phyloP scores from a whole-genome alignment of 1,284 basidiomycete species.

The Ceratobasidium theobromae region DNA sequence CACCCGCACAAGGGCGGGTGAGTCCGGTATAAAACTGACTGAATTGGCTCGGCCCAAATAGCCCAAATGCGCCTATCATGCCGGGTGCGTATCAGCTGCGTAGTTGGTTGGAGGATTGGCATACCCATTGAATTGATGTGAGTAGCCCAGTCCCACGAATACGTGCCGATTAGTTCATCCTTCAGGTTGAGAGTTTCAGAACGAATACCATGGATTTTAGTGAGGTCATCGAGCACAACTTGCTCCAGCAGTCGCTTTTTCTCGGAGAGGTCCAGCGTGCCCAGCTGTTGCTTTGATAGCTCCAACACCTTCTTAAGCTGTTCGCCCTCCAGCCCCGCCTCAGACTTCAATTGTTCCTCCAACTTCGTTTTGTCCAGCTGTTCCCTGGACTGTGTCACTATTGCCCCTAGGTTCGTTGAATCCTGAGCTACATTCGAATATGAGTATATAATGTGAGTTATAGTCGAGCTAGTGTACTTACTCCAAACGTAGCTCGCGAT shows the following conservation, averaged over 20 bases:
- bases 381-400: conserved; percentile 2
- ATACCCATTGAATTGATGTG: not conserved
- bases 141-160: conserved; percentile 5
- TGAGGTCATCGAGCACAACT: not conserved
- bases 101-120: not conserved
- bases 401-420: too few species aligned
- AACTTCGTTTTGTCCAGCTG: too few species aligned
- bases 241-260: not conserved
- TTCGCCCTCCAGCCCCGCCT: too few species aligned
- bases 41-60: conserved; percentile 10
- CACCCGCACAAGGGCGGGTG: not conserved
- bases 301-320: too few species aligned
- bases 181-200: not conserved
- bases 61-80: not conserved
- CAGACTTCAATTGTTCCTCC: too few species aligned
- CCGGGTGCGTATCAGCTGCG: not conserved
- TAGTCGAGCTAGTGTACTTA: too few species aligned
- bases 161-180: not conserved
- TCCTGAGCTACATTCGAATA: too few species aligned
- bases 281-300: too few species aligned
- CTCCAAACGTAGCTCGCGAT: conserved; percentile 18
- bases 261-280: too few species aligned
- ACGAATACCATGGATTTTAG: not conserved
- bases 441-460: too few species aligned
- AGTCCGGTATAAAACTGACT: not conserved